phyloP scores from a whole-genome alignment of 805 yeast genomes.

The Lachancea kluyveri region DNA sequence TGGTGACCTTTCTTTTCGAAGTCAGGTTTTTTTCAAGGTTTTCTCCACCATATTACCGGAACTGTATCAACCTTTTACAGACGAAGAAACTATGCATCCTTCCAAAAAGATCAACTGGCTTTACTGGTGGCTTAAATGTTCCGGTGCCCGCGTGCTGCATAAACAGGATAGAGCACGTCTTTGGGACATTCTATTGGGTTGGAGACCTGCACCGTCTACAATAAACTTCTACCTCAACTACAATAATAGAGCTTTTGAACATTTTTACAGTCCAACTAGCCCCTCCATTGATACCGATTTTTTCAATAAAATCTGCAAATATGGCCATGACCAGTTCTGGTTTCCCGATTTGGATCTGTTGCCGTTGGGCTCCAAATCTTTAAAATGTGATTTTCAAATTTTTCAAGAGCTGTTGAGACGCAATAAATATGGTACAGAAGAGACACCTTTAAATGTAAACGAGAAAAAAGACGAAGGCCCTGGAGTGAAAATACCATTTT shows the following conservation, averaged over 20 bases:
- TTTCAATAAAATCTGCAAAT: constrained; percentile 11
- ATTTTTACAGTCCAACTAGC: constrained; percentile 18
- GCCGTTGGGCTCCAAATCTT: constrained; percentile 20
- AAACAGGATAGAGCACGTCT: constrained; percentile 76
- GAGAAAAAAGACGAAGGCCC: constrained; percentile 5
- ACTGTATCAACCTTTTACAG: constrained; percentile 65
- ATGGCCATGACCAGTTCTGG: constrained; percentile 31
- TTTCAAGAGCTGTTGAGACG: constrained; percentile 23
- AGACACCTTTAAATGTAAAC: constrained; percentile 5
- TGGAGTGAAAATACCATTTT: constrained; percentile 20
- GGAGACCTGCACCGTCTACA: constrained; percentile 43
- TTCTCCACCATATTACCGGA: constrained; percentile 67
- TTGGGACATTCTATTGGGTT: constrained; percentile 85
- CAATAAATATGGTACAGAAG: constrained; percentile 19
- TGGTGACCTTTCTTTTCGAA: constrained; percentile 29
- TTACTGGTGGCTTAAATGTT: constrained; percentile 90
- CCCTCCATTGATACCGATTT: constrained; percentile 2
- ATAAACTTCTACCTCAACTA: constrained; percentile 31
- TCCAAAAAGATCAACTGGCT: constrained; percentile 73
- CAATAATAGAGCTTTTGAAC: constrained; percentile 27
- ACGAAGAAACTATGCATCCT: constrained; percentile 67
- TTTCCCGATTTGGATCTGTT: constrained; percentile 30
- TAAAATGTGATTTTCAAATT: constrained; percentile 24
- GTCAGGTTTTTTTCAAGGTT: constrained; percentile 47
- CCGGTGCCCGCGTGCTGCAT: constrained; percentile 82